Evolutionary conservation across 2,329 filamentous ascomycete species (phyloP).

Genomic region (Penicillium glabrum): DNA sequence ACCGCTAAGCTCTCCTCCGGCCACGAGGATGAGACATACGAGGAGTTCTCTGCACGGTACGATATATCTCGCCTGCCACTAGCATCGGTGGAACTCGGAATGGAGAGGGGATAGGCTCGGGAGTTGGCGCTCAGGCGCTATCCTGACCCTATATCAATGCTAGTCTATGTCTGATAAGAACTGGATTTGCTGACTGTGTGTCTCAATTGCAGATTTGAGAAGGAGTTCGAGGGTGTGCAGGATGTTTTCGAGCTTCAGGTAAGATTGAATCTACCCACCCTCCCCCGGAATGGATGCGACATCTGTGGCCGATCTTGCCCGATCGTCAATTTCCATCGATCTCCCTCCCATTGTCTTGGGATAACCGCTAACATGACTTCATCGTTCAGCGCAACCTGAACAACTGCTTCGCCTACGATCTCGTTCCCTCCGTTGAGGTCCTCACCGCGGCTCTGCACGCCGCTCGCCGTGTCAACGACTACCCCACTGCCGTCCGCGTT

Average conservation of each 20-base stretch:
- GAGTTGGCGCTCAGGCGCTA: conserved; percentile 13
- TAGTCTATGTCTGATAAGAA: conserved; percentile 14
- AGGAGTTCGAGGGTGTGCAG: conserved; percentile 96
- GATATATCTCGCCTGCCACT: conserved; percentile 32
- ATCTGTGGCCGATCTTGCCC: conserved; percentile 10
- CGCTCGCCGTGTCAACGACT: conserved; percentile 96
- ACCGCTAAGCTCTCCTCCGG: conserved; percentile 58
- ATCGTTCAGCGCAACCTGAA: conserved; percentile 80
- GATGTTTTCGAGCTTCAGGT: conserved; percentile 99
- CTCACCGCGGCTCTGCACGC: conserved; percentile 89
- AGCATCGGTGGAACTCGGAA: conserved; percentile 10
- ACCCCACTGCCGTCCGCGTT: conserved; percentile 94
- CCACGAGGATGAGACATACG: conserved; percentile 94
- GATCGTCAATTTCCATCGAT: neutral
- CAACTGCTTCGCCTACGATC: conserved; percentile 99
- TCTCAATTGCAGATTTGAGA: conserved; percentile 78
- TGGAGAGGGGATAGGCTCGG: conserved; percentile 7
- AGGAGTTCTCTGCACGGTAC: conserved; percentile 98
- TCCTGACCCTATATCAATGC: conserved; percentile 9
- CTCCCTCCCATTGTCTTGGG: no score
- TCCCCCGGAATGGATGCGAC: conserved; percentile 18
- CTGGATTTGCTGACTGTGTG: conserved; percentile 34
- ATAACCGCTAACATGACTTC: neutral
- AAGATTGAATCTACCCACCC: conserved; percentile 39
- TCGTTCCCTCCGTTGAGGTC: conserved; percentile 91